These are phyloP conservation scores for Acrocalymma vagum DNA, from an alignment of 2,329 filamentous ascomycete genomes.

Conservation along the genomic window DNA sequence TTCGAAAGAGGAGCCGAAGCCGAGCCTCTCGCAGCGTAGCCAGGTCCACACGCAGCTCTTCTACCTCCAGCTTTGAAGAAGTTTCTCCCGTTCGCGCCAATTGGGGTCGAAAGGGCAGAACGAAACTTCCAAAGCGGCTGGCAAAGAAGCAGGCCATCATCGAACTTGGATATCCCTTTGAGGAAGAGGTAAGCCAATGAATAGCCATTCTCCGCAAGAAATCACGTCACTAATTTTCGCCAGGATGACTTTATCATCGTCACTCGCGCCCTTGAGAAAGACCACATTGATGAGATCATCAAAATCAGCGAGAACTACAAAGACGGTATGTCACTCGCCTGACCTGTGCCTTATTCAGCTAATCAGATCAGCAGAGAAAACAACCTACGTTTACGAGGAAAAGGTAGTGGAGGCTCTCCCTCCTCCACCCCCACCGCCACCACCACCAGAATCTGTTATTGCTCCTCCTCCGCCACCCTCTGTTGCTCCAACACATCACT, in stretches of 20 bases:
- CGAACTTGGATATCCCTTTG: conserved; percentile 85
- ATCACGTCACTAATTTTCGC: no score
- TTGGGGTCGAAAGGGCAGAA: conserved; percentile 77
- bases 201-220: no score
- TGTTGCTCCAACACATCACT: conserved; percentile 21
- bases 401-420: conserved; percentile 20
- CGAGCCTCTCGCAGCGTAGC: conserved; percentile 40
- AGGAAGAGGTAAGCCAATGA: conserved; percentile 76
- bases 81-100: conserved; percentile 41
- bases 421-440: conserved; percentile 20
- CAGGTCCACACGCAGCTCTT: conserved; percentile 45
- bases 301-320: conserved; percentile 80
- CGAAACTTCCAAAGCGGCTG: conserved; percentile 81
- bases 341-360: not conserved
- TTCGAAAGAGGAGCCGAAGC: conserved; percentile 25
- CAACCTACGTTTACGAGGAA: conserved; percentile 46
- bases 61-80: conserved; percentile 52
- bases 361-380: conserved; percentile 36
- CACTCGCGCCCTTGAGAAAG: conserved; percentile 83
- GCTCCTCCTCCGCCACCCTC: conserved; percentile 16
- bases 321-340: conserved; percentile 48
- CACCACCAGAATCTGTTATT: conserved; percentile 5
- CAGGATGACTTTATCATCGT: conserved; percentile 84
- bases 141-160: conserved; percentile 83
- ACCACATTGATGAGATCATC: conserved; percentile 91